Conservation (phyloP, 1,284 basidiomycete species). For the Ustilago sp. region DNA sequence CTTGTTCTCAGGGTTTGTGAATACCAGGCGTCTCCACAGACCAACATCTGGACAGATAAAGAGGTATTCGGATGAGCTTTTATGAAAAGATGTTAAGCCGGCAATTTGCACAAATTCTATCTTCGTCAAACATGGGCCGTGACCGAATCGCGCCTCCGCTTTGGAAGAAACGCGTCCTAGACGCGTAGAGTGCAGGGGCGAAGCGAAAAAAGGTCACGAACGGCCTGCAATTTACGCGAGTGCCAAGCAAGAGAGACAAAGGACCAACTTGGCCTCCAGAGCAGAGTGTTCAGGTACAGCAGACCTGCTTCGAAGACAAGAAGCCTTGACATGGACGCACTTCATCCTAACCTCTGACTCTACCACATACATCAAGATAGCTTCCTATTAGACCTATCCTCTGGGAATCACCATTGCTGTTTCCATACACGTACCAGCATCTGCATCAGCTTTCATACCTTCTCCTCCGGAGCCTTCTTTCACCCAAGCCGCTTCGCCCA, state of each 20-base stretch:
- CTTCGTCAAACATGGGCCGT: conserved; percentile 3
- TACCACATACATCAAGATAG: not conserved
- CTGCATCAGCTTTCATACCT: not conserved
- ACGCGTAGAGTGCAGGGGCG: conserved; percentile 30
- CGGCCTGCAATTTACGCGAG: conserved; percentile 26
- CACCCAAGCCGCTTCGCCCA: not conserved
- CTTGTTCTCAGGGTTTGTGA: too few relatives aligned
- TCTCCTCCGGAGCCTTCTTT: not conserved
- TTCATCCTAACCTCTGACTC: not conserved
- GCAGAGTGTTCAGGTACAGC: not conserved
- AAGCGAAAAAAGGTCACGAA: conserved; percentile 11
- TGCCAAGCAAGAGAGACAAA: conserved; percentile 1
- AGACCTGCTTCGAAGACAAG: too few relatives aligned
- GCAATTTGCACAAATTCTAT: not conserved
- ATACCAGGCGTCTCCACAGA: too few relatives aligned
- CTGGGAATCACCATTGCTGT: not conserved
- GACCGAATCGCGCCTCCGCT: conserved; percentile 5
- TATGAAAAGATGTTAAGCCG: not conserved
- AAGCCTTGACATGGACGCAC: too few relatives aligned
- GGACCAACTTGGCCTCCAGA: conserved; percentile 10
- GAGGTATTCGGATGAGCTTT: not conserved
- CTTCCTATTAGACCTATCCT: conserved; percentile 5
- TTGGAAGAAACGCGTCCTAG: conserved; percentile 24
- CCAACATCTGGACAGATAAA: not conserved
- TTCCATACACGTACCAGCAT: not conserved